Evolutionary conservation across 768 basidiomycete species (phyloP), one percentile per base, ranked within the genome.

Genomic region (Collybia mongolica): DNA sequence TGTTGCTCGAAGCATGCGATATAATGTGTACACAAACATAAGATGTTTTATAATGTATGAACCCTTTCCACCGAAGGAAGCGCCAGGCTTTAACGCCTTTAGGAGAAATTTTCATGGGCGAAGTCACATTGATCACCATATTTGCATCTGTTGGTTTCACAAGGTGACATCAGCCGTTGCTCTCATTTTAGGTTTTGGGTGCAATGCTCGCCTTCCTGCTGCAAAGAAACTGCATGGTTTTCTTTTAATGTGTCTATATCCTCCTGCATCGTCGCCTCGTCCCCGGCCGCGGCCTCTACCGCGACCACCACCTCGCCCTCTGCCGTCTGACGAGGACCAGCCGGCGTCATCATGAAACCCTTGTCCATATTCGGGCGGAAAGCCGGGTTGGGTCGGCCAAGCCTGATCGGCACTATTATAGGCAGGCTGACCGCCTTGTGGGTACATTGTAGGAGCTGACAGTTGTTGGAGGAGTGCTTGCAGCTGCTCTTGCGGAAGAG

Each of bases 151-250:
- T 76, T 72, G 71, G 74, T 74, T 68, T 71, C 71, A 69, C 71
- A 75, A 63, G 67, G 59, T 58, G 53, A 58, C 63, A 72, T 73
- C 67, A 76, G 72, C 65, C 52, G 60, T 65, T 32, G 32, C 26
- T 65, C 71, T 67, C 64, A 62, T 67, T 69, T 65, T 56, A 66
- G 42, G 50, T 49, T 45, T 43, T 36, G 44, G 68, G 69, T 76
- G 75, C 65, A 67, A 77, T 81, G 86, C 90, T 91, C 84, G 87
- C 90, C 89, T 91, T 89, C 89, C 90, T 82, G 83, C 80, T 74
- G 82, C 81, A 81, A 84, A 91, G 77, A 91, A 92, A 80, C 77
- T 86, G 87, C 90, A 92, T 72, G 86, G 84, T 84, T 81, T 84
- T 84, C 85, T 82, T 83, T 84, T 90, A 81, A 74, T 88, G 71